A percentile compares a stretch with the other conserved stretches of the same genome.
These are phyloP conservation scores for Gamarada debralockiae DNA, from an alignment of 495 filamentous ascomycete genomes.

Conservation along the genomic window DNA sequence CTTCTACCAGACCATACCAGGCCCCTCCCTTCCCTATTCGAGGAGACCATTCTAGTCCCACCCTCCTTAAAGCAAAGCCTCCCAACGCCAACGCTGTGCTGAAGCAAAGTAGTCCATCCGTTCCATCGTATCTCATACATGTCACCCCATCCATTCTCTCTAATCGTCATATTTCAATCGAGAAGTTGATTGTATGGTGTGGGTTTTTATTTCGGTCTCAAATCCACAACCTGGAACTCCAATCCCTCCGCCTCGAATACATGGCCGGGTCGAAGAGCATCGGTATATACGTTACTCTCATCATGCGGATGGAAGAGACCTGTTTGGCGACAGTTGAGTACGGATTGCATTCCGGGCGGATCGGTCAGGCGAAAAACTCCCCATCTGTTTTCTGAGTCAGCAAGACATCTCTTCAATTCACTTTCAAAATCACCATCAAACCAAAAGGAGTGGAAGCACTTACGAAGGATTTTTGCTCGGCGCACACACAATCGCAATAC, in stretches of 20 bases:
- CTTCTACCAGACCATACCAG: no score
- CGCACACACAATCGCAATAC: conserved; percentile 94
- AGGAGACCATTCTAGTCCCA: no score
- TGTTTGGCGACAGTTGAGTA: conserved; percentile 68
- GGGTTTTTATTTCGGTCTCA: conserved; percentile 55
- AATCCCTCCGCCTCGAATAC: conserved; percentile 74
- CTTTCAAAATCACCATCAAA: neutral
- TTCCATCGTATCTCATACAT: no score
- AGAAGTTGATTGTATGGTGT: no score
- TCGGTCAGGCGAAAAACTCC: conserved; percentile 91
- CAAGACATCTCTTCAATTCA: neutral
- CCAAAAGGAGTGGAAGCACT: conserved; percentile 28
- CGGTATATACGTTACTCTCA: conserved; percentile 73
- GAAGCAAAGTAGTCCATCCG: no score
- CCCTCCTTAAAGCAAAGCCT: no score
- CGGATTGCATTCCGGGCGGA: conserved; percentile 78
- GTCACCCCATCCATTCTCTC: no score
- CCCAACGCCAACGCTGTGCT: no score
- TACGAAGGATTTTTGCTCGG: conserved; percentile 72
- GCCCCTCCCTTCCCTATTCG: no score
- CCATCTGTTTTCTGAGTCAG: conserved; percentile 55
- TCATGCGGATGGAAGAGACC: conserved; percentile 82
- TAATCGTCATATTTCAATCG: no score
- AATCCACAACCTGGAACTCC: conserved; percentile 74
- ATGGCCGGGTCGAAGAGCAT: conserved; percentile 78